Percentiles rank a stretch among this genome's conserved stretches.
These are phyloP conservation scores for Boletus eberwhitei DNA, from an alignment of 768 basidiomycete species.

Conservation along the genomic window DNA sequence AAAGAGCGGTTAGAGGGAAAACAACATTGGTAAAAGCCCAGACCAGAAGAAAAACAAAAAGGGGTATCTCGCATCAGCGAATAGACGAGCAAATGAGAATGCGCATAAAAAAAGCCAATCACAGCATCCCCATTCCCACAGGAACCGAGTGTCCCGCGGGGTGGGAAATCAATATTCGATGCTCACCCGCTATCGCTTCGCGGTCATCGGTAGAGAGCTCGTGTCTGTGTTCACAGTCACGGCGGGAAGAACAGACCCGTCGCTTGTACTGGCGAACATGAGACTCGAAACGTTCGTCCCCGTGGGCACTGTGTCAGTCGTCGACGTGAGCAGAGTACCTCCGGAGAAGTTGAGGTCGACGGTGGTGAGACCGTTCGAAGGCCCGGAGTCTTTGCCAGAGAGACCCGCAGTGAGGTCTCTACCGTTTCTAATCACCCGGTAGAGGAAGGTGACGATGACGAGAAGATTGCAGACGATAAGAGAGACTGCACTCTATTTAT, in stretches of 20 bases:
- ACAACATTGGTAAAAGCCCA: too few species aligned
- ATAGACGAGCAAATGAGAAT: background rate
- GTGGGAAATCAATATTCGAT: background rate
- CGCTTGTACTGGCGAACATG: background rate
- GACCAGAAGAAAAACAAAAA: background rate
- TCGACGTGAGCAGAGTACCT: background rate
- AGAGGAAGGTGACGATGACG: slow-evolving; percentile 36
- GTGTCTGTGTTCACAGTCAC: background rate
- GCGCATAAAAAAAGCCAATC: background rate
- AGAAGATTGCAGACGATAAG: slow-evolving; percentile 43
- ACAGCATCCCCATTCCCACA: background rate
- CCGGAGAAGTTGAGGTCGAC: slow-evolving; percentile 20
- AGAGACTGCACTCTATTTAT: slow-evolving; percentile 32
- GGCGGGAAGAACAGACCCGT: background rate
- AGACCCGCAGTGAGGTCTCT: slow-evolving; percentile 9
- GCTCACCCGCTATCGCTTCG: background rate
- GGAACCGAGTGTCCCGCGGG: background rate
- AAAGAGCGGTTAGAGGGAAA: too few species aligned
- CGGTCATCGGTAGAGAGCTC: background rate
- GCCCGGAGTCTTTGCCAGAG: background rate
- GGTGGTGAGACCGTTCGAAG: slow-evolving; percentile 23
- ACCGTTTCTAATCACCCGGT: slow-evolving; percentile 16
- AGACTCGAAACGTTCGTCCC: slow-evolving; percentile 8
- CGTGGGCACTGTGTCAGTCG: background rate
- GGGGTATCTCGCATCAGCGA: too few species aligned